Evolutionary conservation across 2,329 filamentous ascomycete species (phyloP), one percentile per base, ranked within the genome.

Genomic region (Fusarium abutilonis): DNA sequence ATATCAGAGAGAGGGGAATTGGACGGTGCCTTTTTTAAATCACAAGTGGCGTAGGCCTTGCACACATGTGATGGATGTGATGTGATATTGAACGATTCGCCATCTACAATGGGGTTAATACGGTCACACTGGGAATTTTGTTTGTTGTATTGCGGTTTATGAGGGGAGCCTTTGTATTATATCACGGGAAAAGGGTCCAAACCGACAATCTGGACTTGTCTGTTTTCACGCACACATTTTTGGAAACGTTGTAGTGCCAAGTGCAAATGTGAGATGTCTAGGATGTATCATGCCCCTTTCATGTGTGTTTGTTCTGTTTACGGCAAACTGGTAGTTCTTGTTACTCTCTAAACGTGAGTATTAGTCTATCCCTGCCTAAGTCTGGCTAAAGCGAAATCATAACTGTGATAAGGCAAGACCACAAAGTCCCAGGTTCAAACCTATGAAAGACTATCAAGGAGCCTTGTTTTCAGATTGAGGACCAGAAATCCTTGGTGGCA

Each of bases 131-230:
- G 68, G 63, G 56, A 56, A 52, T 69, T 69, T 70, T 63, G 62
- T 66, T 69, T 71, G 64, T 68, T 70, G 67, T 59, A 61, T 65
- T 64, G 60, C 67, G 59, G 65, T 60, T 67, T 56, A 70, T 60
- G 67, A 70, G 68, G 60, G 66, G 63, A 60, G 63, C 63, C 66
- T 66, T 73, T 73, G 71, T 73, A 73, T 64, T 73, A 73, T 73
- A 73, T 65, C 58, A 70, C 58, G 55, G 63, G 63, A 72, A 68
- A 67, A 60, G 62, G 63, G 58, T 64, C 63, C 65, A 60, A 69
- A 60, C 59, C 56, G 62, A 58, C 68, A 68, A 58, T 60, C 42
- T 63, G 61, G 60, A 62, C 64, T 64, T 67, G 60, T 56, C 52
- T 68, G 60, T 44, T 69, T 69, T 66, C 58, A 52, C 49, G 59